Base-by-base conservation (phyloP, 2,329 filamentous ascomycete species). In the Eutypa lata region DNA sequence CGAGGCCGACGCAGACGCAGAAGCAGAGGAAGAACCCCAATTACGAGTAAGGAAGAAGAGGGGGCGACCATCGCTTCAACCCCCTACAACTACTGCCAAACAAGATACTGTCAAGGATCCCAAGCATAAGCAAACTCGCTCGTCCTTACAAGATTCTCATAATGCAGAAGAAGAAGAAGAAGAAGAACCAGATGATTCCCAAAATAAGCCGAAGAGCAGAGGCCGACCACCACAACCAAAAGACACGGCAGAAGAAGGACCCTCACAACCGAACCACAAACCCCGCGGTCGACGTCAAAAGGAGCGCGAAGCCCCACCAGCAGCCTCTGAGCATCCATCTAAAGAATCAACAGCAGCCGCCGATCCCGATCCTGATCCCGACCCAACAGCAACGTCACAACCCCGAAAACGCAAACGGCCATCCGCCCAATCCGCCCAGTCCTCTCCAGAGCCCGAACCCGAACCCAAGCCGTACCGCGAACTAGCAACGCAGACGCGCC, bases 401-500 rank as follows among this genome's bases (percentile, higher is more conserved):
- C 24, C 46, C 54, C 53, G 44, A 43, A 53, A 37, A 16, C 51
- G 46, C 16, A 55, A 51, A 40, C 57, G 49, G 19, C 49, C 55
- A 31, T 49, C 57, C n/a, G 49, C 33, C 8, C 56, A 60, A 37
- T 48, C 54, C 21, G 48, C 42, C 35, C 33, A 52, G 31, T 59
- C 58, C 40, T 62, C 65, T 16, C 57, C 58, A 21, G 66, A 65
- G 4, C 53, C 65, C 2, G 63, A 65, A 19, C 63, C 59, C 22
- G 57, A 63, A 24, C 58, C 61, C 2, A 52, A 61, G 7, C 60
- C 73, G 56, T 83, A 80, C 65, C 75, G 76, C 44, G 78, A 82
- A 59, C 69, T 87, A 47, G 72, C 75, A 7, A 68, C 80, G 14
- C 74, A 73, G 28, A 78, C 74, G 13, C 78, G 76, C 35, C 74